phyloP scores from a whole-genome alignment of 768 basidiomycete species.

The Floccularia luteovirens region DNA sequence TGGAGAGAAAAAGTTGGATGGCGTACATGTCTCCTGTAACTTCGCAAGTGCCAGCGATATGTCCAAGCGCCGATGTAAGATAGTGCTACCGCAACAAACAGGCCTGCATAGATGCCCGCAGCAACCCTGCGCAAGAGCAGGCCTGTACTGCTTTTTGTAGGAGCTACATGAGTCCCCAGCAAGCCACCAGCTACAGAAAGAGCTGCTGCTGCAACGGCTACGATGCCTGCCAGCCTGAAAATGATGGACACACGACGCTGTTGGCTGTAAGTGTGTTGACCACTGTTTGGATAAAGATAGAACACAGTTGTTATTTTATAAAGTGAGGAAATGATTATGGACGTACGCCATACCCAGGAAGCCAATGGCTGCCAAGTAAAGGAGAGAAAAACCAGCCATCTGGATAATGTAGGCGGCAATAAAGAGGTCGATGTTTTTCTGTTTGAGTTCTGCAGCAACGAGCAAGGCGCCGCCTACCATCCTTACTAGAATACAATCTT shows the following conservation, averaged over 20 bases:
- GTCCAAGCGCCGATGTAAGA: slow-evolving; percentile 33
- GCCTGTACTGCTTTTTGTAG: slow-evolving; percentile 22
- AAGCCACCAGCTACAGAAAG: slow-evolving; percentile 40
- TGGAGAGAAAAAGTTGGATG: background rate
- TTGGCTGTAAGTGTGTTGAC: slow-evolving; percentile 46
- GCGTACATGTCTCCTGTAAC: slow-evolving; percentile 37
- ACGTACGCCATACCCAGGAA: slow-evolving; percentile 47
- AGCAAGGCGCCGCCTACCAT: slow-evolving; percentile 49
- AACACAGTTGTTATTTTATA: no score
- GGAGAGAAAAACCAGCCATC: slow-evolving; percentile 28
- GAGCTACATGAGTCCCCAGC: slow-evolving; percentile 28
- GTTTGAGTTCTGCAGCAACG: slow-evolving; percentile 41
- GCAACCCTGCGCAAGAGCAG: slow-evolving; percentile 34
- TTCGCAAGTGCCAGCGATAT: slow-evolving; percentile 38
- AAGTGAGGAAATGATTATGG: no score
- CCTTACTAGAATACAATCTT: slow-evolving; percentile 33
- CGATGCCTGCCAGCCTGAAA: slow-evolving; percentile 26
- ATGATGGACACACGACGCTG: slow-evolving; percentile 29
- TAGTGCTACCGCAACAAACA: slow-evolving; percentile 31
- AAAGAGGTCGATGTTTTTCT: slow-evolving; percentile 34
- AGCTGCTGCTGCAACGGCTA: slow-evolving; percentile 30
- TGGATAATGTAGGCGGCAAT: slow-evolving; percentile 47
- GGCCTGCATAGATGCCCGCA: slow-evolving; percentile 30
- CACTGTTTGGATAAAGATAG: slow-evolving; percentile 26
- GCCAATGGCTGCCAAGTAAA: slow-evolving; percentile 34